Evolutionary conservation across 805 yeast genomes (phyloP).

Genomic region (Brettanomyces sp.): DNA sequence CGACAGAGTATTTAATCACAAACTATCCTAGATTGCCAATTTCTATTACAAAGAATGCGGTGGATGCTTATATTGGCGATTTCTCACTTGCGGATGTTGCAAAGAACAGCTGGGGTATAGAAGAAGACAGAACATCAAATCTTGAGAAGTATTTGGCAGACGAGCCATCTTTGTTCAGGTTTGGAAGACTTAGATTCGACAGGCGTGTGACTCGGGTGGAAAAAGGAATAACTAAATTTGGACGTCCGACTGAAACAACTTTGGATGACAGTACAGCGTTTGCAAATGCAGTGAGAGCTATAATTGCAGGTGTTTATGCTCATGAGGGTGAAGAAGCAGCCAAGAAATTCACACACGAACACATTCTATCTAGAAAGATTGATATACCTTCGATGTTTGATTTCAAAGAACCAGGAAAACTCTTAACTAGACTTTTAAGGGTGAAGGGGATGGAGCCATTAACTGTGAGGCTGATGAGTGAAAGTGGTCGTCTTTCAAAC

Average conservation of each 20-base stretch:
- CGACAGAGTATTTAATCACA: slow-evolving; percentile 60
- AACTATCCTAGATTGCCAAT: slow-evolving; percentile 88
- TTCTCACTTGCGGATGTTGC: slow-evolving; percentile 60
- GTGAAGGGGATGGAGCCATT: slow-evolving; percentile 70
- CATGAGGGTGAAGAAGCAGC: slow-evolving; percentile 60
- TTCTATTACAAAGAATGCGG: slow-evolving; percentile 63
- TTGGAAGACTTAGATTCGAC: slow-evolving; percentile 57
- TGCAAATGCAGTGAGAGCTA: slow-evolving; percentile 70
- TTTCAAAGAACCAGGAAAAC: slow-evolving; percentile 80
- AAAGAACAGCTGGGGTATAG: slow-evolving; percentile 75
- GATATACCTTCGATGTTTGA: slow-evolving; percentile 67
- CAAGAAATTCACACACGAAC: slow-evolving; percentile 59
- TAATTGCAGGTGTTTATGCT: slow-evolving; percentile 75
- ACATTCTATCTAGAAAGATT: slow-evolving; percentile 74
- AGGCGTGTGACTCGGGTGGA: slow-evolving; percentile 42
- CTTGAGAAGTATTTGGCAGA: slow-evolving; percentile 59
- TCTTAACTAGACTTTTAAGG: slow-evolving; percentile 65
- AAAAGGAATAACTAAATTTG: slow-evolving; percentile 31
- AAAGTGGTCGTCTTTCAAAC: slow-evolving; percentile 80
- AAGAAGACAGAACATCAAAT: slow-evolving; percentile 55
- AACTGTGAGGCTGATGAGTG: slow-evolving; percentile 75
- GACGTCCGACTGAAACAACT: slow-evolving; percentile 22
- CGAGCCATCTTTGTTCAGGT: slow-evolving; percentile 56
- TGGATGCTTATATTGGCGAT: slow-evolving; percentile 65
- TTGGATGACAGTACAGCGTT: slow-evolving; percentile 29